Conservation (phyloP, 78 protist species). For the Speleostelium caveatum region DNA sequence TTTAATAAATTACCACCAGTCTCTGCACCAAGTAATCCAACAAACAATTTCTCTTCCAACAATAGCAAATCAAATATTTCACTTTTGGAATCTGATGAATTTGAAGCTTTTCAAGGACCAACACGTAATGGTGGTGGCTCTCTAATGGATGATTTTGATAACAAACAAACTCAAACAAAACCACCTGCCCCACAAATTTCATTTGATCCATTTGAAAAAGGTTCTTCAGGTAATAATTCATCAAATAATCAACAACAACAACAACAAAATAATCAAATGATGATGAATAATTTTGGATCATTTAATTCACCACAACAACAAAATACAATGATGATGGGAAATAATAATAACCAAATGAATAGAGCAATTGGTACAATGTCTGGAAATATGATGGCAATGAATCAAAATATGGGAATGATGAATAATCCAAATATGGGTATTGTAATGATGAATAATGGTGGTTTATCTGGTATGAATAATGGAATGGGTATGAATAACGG, state of each 20-base stretch:
- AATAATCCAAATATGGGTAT: background rate
- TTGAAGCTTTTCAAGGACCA: background rate
- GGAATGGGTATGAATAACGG: constrained; percentile 18
- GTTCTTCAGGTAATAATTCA: background rate
- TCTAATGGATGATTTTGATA: background rate
- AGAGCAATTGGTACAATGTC: background rate
- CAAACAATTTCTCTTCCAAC: background rate
- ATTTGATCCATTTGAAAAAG: constrained; percentile 44
- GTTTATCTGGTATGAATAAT: constrained; percentile 15
- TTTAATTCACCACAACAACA: background rate
- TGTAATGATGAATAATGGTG: constrained; percentile 20
- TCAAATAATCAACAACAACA: background rate
- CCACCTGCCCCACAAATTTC: constrained; percentile 40
- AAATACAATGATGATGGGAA: background rate
- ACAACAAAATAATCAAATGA: background rate
- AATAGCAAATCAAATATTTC: constrained; percentile 4
- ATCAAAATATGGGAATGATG: constrained; percentile 8
- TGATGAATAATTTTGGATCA: background rate
- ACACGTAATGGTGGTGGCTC: background rate
- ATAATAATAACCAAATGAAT: background rate
- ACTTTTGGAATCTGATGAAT: constrained; percentile 21
- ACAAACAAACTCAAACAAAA: background rate
- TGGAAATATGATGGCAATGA: background rate
- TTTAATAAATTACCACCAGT: constrained; percentile 13
- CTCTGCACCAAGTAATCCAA: background rate